Evolutionary conservation across 2,329 filamentous ascomycete species (phyloP), one percentile per base, ranked within the genome.

Genomic region (Paecilomyces fulvus): DNA sequence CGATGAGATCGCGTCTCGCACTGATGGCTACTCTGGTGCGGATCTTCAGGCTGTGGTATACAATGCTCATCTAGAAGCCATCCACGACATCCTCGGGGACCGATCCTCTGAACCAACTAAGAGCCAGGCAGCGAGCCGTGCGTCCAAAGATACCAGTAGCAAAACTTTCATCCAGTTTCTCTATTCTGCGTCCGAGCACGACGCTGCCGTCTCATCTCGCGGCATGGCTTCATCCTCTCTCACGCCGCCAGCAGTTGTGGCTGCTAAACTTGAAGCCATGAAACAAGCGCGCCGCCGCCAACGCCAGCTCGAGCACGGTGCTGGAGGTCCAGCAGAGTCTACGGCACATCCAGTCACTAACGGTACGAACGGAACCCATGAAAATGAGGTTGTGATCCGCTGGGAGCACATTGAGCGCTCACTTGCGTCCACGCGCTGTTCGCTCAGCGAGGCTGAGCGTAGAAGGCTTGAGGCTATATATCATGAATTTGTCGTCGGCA

Each of bases 31-130:
- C 71, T 94, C 90, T 0, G 94, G 94, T 11, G 94, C 94, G 1
- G 94, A 99, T 74, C 78, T 99, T 3, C 94, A 99, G 71, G 94
- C 92, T 0, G 82, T 99, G 6, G 86, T 97, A 49, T 96, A 95
- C 65, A 99, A 99, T 63, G 92, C 94, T 0, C 94, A 99, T 70
- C 81, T 99, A 5, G 92, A 97, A 75, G 94, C 94, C 28, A 96
- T 99, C 61, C 94, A 99, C 69, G 92, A 96, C 63, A 85, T 95
- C 2, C 82, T 99, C 0, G 87, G 84, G 55, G 83, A 86, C 65
- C 65, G 63, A 30, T 63, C 67, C 7, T 56, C 58, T 17, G 78
- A 84, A 51, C 64, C 50, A 59, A 63, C 46, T 60, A 72, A 65
- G 31, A 65, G 69, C 28, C 64, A 65, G 25, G 62, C 60, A 8